Conservation (phyloP, 2,329 filamentous ascomycete species). For the Pseudocercospora fuligena region DNA sequence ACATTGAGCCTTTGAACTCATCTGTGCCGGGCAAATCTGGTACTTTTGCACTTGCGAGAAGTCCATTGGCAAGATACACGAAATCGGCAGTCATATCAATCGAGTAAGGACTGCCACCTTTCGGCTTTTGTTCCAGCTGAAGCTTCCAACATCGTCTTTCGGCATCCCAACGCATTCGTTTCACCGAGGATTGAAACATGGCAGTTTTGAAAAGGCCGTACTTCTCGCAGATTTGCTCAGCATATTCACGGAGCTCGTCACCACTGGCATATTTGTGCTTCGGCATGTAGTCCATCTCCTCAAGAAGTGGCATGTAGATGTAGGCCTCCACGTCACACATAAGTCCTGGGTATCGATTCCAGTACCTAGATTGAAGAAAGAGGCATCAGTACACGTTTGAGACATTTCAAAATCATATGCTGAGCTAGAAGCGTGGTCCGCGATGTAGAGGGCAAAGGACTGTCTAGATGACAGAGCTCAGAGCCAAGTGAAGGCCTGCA, state of each 20-base stretch:
- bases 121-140: slow-evolving; percentile 38
- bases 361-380: slow-evolving; percentile 39
- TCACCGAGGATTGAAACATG: slow-evolving; percentile 55
- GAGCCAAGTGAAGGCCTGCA: background rate
- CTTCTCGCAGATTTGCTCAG: slow-evolving; percentile 50
- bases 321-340: slow-evolving; percentile 65
- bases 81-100: slow-evolving; percentile 45
- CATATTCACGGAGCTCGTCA: slow-evolving; percentile 54
- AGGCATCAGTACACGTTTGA: background rate
- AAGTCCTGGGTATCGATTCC: slow-evolving; percentile 54
- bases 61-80: slow-evolving; percentile 48
- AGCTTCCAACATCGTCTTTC: slow-evolving; percentile 41
- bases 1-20: slow-evolving; percentile 47
- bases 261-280: slow-evolving; percentile 54
- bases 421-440: background rate
- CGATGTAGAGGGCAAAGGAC: background rate
- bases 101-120: slow-evolving; percentile 30
- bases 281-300: slow-evolving; percentile 65
- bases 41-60: slow-evolving; percentile 52
- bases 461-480: background rate
- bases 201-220: slow-evolving; percentile 50
- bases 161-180: slow-evolving; percentile 56
- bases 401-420: background rate
- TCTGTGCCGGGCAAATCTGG: slow-evolving; percentile 48
- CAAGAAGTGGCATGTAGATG: slow-evolving; percentile 62